Evolutionary conservation across 2,329 filamentous ascomycete genomes (phyloP).

Genomic region (Aureobasidium sp.): DNA sequence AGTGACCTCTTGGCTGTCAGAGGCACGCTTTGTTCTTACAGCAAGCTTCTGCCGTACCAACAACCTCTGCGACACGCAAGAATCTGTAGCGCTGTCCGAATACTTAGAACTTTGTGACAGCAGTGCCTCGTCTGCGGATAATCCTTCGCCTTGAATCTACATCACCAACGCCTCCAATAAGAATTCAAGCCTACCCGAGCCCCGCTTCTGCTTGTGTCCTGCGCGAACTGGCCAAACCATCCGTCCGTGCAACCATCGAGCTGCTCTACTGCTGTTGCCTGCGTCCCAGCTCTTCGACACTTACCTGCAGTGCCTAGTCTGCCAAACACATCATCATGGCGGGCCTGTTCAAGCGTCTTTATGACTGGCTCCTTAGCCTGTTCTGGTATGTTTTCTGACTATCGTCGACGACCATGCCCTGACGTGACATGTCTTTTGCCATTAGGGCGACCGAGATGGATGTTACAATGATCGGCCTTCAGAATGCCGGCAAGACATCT

Average conservation of each 20-base stretch:
- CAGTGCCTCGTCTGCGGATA: conserved; percentile 2
- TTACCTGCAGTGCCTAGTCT: conserved; percentile 17
- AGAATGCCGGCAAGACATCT: conserved; percentile 97
- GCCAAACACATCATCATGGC: conserved; percentile 56
- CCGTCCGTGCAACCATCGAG: conserved; percentile 8
- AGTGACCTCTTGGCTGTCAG: background rate
- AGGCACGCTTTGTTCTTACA: background rate
- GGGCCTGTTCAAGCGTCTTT: conserved; percentile 85
- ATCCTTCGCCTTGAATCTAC: conserved; percentile 13
- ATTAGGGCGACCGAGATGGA: conserved; percentile 97
- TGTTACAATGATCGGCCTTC: conserved; percentile 96
- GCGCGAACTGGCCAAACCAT: background rate
- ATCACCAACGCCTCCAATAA: conserved; percentile 13
- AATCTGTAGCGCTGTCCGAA: background rate
- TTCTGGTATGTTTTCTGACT: conserved; percentile 69
- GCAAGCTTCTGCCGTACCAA: background rate
- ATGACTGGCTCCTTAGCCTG: conserved; percentile 95
- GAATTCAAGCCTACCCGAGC: conserved; percentile 11
- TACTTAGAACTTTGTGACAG: background rate
- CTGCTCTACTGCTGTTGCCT: conserved; percentile 6
- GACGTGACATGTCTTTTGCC: conserved; percentile 17
- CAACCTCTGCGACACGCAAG: background rate
- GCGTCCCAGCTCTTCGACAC: conserved; percentile 6
- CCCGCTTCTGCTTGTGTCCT: conserved; percentile 13
- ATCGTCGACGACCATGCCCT: conserved; percentile 42